Percentiles rank a stretch among this genome's conserved stretches.
These are phyloP conservation scores for Rhizopus delemar DNA, from an alignment of 371 early-diverging fungal genomes.

Conservation along the genomic window DNA sequence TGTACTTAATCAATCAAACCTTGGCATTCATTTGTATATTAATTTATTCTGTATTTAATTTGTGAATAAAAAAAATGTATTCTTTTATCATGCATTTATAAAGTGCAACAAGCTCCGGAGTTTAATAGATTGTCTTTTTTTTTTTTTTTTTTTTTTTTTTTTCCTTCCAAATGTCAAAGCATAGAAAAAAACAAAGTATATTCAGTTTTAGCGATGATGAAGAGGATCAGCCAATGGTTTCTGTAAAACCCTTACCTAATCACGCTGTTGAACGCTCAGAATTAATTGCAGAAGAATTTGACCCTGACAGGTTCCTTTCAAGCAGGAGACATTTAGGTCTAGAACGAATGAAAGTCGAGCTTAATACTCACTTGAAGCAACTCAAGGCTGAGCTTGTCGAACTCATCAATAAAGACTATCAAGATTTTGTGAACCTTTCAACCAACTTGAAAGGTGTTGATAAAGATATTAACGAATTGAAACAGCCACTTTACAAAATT, in stretches of 20 bases:
- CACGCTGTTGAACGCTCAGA: constrained; percentile 56
- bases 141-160: background rate
- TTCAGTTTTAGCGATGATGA: constrained; percentile 51
- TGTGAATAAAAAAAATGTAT: background rate
- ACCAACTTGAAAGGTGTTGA: constrained; percentile 81
- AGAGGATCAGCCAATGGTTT: constrained; percentile 25
- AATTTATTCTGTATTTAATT: too few relatives aligned
- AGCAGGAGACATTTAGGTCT: constrained; percentile 68
- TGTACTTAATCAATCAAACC: background rate
- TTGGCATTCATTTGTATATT: background rate
- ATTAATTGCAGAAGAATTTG: constrained; percentile 54
- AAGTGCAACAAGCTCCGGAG: background rate
- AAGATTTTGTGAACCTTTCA: constrained; percentile 79
- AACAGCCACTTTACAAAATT: constrained; percentile 60
- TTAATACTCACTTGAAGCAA: constrained; percentile 58
- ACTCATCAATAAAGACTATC: constrained; percentile 80
- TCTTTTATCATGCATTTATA: background rate
- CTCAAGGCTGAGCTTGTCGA: constrained; percentile 78
- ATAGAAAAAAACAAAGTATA: constrained; percentile 20
- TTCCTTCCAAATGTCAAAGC: background rate
- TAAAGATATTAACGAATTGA: constrained; percentile 63
- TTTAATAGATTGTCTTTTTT: background rate
- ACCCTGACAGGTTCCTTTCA: constrained; percentile 65
- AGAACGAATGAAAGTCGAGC: constrained; percentile 67
- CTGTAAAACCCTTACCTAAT: constrained; percentile 40